Evolutionary conservation across 441 rosid genomes (phyloP), one percentile per base, ranked within the genome.

Genomic region (Gossypium schwendimanii): DNA sequence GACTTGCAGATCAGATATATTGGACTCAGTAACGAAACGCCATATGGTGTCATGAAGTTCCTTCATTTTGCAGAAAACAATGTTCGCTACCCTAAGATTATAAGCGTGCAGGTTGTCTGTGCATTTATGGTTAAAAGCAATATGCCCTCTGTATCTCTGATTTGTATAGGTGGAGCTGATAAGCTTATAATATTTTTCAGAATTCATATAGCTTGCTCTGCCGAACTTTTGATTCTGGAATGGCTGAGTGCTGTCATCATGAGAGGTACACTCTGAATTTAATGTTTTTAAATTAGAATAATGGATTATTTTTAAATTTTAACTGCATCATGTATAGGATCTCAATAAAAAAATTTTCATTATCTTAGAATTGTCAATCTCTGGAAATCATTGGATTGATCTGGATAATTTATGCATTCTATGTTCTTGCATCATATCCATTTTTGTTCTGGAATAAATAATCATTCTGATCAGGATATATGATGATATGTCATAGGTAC

Each of bases 241-340:
- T 89, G 81, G 87, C 94, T 12, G 90, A 87, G 74, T 86, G 89
- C 78, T 87, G 90, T 79, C 91, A 85, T 79, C 86, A 83, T 23
- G 86, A 89, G 80, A 81, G 91, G 90, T 86, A 80, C 66, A 71
- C 33, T 58, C 36, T 15, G 9, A 31, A 60, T 73, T 75, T 41
- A 59, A 15, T 61, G 15, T 53, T 76, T 59, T 24, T 53, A 49
- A 33, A 21, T 72, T 6, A 24, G 23, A 39, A 39, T 39, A 8
- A 39, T 39, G 15, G 28, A 57, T 41, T 18, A 11, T 31, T 24
- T 24, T 28, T 23, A 2, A n/a, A 17, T 23, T 9, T 15, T 39
- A 15, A 44, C 50, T 50, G 21, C 63, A 57, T 59, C 20, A 9
- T 15, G 39, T 59, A 59, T 15, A 26, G 24, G 24, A 31, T 49